These are phyloP conservation scores for Xylariales sp. DNA, from an alignment of 2,329 filamentous ascomycete species.

Conservation along the genomic window DNA sequence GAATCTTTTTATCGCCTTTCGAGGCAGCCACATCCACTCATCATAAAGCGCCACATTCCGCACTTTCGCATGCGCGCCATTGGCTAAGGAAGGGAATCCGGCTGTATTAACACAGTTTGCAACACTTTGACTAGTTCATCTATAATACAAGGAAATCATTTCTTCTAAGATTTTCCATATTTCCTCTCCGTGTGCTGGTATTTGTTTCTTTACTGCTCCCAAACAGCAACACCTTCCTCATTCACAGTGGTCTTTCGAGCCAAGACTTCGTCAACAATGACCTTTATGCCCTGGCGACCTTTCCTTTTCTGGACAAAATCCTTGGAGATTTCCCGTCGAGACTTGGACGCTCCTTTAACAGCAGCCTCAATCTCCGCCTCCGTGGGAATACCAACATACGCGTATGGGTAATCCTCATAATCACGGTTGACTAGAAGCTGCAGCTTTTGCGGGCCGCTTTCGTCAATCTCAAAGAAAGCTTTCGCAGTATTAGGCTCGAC, in stretches of 20 bases:
- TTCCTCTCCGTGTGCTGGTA: not conserved
- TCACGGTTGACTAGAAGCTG: conserved; percentile 57
- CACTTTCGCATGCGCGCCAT: too few species aligned
- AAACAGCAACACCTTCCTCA: conserved; percentile 31
- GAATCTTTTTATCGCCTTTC: too few species aligned
- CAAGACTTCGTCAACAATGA: conserved; percentile 67
- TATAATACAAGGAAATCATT: conserved; percentile 3
- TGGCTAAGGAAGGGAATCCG: too few species aligned
- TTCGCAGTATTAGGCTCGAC: conserved; percentile 54
- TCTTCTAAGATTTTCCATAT: too few species aligned
- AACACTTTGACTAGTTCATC: too few species aligned
- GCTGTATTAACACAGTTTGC: too few species aligned
- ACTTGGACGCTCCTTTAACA: conserved; percentile 34
- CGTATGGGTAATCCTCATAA: conserved; percentile 72
- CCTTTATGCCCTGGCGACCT: conserved; percentile 64
- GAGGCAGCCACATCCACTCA: too few species aligned
- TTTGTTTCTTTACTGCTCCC: conserved; percentile 3
- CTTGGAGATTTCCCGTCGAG: conserved; percentile 55
- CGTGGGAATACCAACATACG: conserved; percentile 65
- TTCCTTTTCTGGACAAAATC: conserved; percentile 56
- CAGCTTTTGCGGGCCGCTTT: conserved; percentile 42
- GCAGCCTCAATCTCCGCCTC: conserved; percentile 56
- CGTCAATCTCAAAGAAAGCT: conserved; percentile 61
- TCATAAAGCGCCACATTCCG: too few species aligned
- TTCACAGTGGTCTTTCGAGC: conserved; percentile 53